These are phyloP conservation scores for Aspergillus sp. DNA, from an alignment of 2,329 filamentous ascomycete genomes.

Conservation along the genomic window DNA sequence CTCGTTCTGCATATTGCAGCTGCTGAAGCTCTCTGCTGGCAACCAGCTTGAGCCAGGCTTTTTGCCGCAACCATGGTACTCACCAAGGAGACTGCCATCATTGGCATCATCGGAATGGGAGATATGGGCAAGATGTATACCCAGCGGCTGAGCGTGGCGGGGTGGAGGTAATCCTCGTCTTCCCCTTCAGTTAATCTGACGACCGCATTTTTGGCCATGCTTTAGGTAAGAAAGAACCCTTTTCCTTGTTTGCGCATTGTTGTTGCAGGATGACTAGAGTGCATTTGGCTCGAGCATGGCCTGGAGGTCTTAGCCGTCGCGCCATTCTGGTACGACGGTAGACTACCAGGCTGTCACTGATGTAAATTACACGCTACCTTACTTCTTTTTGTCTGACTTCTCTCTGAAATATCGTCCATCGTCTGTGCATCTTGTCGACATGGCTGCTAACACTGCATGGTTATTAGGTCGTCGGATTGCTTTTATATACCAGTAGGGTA, in stretches of 20 bases:
- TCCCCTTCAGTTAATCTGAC: background rate
- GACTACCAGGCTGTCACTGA: conserved; percentile 70
- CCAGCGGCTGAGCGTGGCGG: conserved; percentile 73
- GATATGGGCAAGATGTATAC: conserved; percentile 99
- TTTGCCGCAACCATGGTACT: conserved; percentile 19
- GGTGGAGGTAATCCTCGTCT: conserved; percentile 62
- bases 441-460: conserved; percentile 15
- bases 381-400: conserved; percentile 71
- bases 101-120: conserved; percentile 97
- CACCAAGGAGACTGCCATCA: conserved; percentile 58
- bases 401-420: conserved; percentile 4
- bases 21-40: background rate
- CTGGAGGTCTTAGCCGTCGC: conserved; percentile 47
- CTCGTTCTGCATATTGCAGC: no score
- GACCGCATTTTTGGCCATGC: background rate
- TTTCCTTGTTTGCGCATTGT: conserved; percentile 4
- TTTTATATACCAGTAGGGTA: conserved; percentile 2
- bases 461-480: conserved; percentile 10
- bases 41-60: background rate
- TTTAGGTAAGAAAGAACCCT: conserved; percentile 16
- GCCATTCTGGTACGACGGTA: conserved; percentile 65
- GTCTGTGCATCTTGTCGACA: background rate
- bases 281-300: conserved; percentile 99
- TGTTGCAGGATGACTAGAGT: conserved; percentile 95
- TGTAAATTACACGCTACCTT: conserved; percentile 99